A percentile compares a stretch with the other conserved stretches of the same genome.
phyloP scores from a whole-genome alignment of 129 eudicot species.

The Centrapalus pauciflorus region DNA sequence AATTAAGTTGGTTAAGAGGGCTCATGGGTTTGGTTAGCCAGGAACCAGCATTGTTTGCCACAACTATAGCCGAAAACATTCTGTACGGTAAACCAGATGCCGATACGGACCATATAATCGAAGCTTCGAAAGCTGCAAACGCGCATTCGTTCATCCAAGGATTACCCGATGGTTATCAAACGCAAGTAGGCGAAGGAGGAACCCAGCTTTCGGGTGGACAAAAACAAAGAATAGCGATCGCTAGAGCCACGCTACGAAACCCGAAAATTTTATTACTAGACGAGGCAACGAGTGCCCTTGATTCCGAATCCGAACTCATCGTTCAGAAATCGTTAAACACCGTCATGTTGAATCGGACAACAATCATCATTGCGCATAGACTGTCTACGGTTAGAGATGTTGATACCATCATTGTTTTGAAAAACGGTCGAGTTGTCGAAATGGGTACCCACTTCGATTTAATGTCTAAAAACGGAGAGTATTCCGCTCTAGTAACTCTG shows the following conservation, averaged over 20 bases:
- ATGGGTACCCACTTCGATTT: conserved; percentile 51
- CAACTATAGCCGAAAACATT: conserved; percentile 73
- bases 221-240: conserved; percentile 80
- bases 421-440: conserved; percentile 59
- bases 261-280: conserved; percentile 76
- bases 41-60: conserved; percentile 81
- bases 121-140: conserved; percentile 65
- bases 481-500: conserved; percentile 50
- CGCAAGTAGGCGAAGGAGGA: conserved; percentile 93
- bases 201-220: conserved; percentile 87
- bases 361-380: conserved; percentile 69
- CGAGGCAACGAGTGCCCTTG: conserved; percentile 93
- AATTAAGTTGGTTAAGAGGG: conserved; percentile 69
- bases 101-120: conserved; percentile 39
- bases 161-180: conserved; percentile 60
- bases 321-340: conserved; percentile 64
- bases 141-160: conserved; percentile 61
- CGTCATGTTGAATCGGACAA: conserved; percentile 59
- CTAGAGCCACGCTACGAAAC: conserved; percentile 68
- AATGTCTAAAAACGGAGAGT: conserved; percentile 51
- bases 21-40: conserved; percentile 88
- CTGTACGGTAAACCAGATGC: conserved; percentile 62
- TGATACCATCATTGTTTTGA: conserved; percentile 60
- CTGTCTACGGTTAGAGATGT: conserved; percentile 61
- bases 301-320: conserved; percentile 65